A percentile compares a stretch with the other conserved stretches of the same genome.
Evolutionary conservation across 2,329 filamentous ascomycete species (phyloP).

Genomic region (Penicillium sp.): DNA sequence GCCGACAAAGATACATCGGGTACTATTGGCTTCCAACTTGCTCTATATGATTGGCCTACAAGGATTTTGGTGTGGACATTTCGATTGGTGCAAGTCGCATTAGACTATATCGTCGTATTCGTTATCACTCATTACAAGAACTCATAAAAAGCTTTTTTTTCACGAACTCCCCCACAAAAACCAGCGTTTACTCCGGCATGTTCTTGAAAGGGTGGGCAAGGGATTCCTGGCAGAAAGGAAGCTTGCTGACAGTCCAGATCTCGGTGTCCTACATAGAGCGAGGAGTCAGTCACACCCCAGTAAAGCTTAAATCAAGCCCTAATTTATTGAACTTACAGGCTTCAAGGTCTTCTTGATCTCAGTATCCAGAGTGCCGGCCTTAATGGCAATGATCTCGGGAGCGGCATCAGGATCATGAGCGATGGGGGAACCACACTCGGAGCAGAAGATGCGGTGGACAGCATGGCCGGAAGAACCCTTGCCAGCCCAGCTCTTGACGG

Average conservation of each 20-base stretch:
- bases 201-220: slow-evolving; percentile 61
- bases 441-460: slow-evolving; percentile 68
- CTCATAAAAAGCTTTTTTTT: background rate
- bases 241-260: slow-evolving; percentile 67
- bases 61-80: background rate
- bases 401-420: slow-evolving; percentile 69
- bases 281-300: background rate
- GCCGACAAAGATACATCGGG: background rate
- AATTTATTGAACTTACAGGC: slow-evolving; percentile 42
- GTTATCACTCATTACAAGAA: background rate
- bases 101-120: background rate
- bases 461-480: slow-evolving; percentile 59
- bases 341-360: slow-evolving; percentile 67
- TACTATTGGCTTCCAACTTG: background rate
- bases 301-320: background rate
- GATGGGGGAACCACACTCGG: slow-evolving; percentile 66
- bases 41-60: background rate
- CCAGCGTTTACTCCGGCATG: slow-evolving; percentile 56
- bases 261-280: slow-evolving; percentile 50
- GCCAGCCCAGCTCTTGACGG: slow-evolving; percentile 63
- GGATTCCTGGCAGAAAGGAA: slow-evolving; percentile 67
- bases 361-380: slow-evolving; percentile 62
- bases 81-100: background rate
- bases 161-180: too few relatives aligned
- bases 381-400: slow-evolving; percentile 67